Base-by-base conservation (phyloP, 257 asterid species). In the Verbascum thapsus region DNA sequence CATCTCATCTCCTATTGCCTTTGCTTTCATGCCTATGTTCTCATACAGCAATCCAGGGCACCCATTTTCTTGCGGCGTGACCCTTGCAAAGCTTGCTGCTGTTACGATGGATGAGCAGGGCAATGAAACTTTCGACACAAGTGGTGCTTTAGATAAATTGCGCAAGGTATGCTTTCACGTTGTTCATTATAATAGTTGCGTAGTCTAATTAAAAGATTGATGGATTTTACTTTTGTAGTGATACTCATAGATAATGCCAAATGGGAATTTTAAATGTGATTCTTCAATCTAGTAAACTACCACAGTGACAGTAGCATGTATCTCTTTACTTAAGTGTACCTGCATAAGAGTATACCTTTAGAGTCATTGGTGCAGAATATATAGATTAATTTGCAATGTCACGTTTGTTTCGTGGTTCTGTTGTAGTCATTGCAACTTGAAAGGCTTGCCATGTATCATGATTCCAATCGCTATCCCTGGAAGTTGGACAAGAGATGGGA, bases 101-200 rank as follows among this genome's bases (percentile, higher is more conserved):
- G 96, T 92, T 51, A 92, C 99, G 6, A 85, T 78, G 91, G 97
- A 92, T 80, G 99, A 92, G 83, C 88, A 87, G 66, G 99, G 99
- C 52, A 92, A 89, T 83, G 99, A 92, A 76, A 92, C 97, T 53
- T 92, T 92, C 6, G 99, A 92, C 76, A 87, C 99, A 18, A 92
- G 99, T 72, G 99, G 99, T 58, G 99, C 99, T 74, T 84, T 87
- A 65, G 99, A 94, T 87, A 94, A 83, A 78, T 73, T 94, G 76
- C 95, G 97, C 45, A 94, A 94, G 97, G 99, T 94, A 42, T 64
- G 78, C 47, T 68, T n/a, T 64, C 58, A 42, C 56, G 10, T 13
- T 49, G 61, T 70, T 62, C 68, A n/a, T 51, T 72, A 52, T 56
- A 26, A 45, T 61, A 13, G 57, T 63, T 44, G 52, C 63, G 48